Percentiles rank a stretch among this genome's conserved stretches.
Conservation (phyloP, 768 basidiomycete species). For the Boletus huronensis region DNA sequence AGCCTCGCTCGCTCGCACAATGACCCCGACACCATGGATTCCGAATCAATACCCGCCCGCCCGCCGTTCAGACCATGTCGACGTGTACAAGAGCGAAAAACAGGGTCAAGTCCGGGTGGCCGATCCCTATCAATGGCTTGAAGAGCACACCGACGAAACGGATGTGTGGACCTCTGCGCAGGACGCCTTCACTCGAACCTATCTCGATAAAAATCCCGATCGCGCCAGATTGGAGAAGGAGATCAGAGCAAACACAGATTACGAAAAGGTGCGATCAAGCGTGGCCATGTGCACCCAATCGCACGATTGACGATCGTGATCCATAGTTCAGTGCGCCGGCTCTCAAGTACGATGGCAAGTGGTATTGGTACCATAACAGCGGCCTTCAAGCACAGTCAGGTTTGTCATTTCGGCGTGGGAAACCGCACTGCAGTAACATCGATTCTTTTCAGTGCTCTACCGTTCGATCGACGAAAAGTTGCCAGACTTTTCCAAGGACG, state of each 20-base stretch:
- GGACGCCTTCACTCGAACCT: slow-evolving; percentile 52
- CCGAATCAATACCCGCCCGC: slow-evolving; percentile 61
- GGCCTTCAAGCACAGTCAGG: slow-evolving; percentile 69
- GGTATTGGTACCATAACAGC: slow-evolving; percentile 82
- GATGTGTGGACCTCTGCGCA: slow-evolving; percentile 62
- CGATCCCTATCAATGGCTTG: slow-evolving; percentile 78
- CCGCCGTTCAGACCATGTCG: slow-evolving; percentile 62
- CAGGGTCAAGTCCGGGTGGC: slow-evolving; percentile 59
- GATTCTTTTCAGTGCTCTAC: slow-evolving; percentile 47
- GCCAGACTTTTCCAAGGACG: slow-evolving; percentile 49
- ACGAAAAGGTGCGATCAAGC: slow-evolving; percentile 38
- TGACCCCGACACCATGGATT: slow-evolving; percentile 48
- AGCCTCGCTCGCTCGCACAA: slow-evolving; percentile 18
- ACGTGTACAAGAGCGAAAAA: slow-evolving; percentile 63
- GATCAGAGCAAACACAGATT: slow-evolving; percentile 54
- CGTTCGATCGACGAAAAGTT: slow-evolving; percentile 52
- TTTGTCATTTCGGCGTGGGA: slow-evolving; percentile 10
- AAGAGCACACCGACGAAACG: slow-evolving; percentile 59
- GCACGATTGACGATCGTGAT: neutral
- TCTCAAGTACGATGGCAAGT: slow-evolving; percentile 61
- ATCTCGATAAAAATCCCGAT: slow-evolving; percentile 64
- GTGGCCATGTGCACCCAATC: neutral
- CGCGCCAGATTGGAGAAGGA: slow-evolving; percentile 53
- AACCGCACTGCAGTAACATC: neutral
- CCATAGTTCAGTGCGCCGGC: slow-evolving; percentile 60